phyloP scores from a whole-genome alignment of 2,329 filamentous ascomycete species.

The Pseudogymnoascus sp. region DNA sequence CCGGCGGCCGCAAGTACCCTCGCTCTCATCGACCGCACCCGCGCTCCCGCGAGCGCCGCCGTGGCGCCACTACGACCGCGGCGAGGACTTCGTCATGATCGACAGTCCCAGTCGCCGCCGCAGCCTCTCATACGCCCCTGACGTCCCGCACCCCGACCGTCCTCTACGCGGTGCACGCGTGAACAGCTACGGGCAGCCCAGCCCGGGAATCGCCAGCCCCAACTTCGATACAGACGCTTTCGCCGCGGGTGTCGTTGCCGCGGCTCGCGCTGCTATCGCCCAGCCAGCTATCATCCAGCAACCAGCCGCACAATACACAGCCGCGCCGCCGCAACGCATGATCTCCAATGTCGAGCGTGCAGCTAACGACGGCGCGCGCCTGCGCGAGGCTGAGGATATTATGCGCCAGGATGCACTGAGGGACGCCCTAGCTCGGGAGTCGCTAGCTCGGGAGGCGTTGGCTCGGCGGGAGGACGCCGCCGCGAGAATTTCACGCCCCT shows the following conservation, averaged over 20 bases:
- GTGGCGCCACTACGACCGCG: slow-evolving; percentile 16
- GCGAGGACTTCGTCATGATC: slow-evolving; percentile 14
- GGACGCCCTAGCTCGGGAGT: neutral
- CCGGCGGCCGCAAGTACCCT: slow-evolving; percentile 12
- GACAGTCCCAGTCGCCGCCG: neutral
- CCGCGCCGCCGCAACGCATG: neutral
- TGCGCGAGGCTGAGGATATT: neutral
- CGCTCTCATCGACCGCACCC: slow-evolving; percentile 20
- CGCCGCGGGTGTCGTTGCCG: neutral
- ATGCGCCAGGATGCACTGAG: neutral
- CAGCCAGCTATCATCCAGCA: neutral
- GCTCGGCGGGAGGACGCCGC: neutral
- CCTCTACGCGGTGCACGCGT: neutral
- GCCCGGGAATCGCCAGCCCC: neutral
- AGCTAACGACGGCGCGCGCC: neutral
- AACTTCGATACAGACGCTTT: neutral
- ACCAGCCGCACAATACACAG: neutral
- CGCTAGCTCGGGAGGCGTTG: too few species aligned
- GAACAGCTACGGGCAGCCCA: neutral
- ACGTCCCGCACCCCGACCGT: slow-evolving; percentile 17
- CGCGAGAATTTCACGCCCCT: neutral
- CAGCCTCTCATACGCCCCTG: slow-evolving; percentile 16
- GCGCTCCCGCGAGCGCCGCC: slow-evolving; percentile 17
- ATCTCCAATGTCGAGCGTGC: neutral
- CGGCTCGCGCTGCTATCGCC: neutral